These are phyloP conservation scores for Cenchrus fungigraminus DNA, from an alignment of 176 grass and related monocot species.

Conservation along the genomic window DNA sequence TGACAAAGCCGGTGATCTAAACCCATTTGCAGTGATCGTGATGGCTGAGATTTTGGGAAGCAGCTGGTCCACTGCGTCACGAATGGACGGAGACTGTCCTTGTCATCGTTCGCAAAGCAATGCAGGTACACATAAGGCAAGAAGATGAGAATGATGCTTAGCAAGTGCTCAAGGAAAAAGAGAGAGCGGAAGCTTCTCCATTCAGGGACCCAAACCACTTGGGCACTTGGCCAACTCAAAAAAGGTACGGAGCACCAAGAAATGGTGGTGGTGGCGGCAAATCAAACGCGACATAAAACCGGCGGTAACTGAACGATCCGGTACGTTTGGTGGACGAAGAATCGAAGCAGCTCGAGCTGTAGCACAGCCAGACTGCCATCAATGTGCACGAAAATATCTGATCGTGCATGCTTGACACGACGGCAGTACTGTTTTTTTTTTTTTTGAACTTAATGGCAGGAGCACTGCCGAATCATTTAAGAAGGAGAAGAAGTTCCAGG, in stretches of 20 bases:
- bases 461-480: no score
- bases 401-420: conserved; percentile 18
- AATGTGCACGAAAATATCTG: background rate
- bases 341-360: background rate
- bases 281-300: background rate
- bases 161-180: background rate
- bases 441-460: no score
- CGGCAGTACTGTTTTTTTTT: no score
- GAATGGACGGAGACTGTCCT: conserved; percentile 21
- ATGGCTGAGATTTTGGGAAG: no score
- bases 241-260: background rate
- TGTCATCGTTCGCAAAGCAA: background rate
- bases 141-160: background rate
- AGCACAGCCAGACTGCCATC: background rate
- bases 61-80: background rate
- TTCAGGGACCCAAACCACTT: background rate
- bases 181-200: background rate
- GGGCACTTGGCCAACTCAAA: background rate
- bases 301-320: background rate
- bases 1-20: conserved; percentile 10
- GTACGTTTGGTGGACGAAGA: conserved; percentile 30
- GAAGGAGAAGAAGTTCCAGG: no score
- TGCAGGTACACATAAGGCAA: background rate
- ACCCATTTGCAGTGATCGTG: background rate
- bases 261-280: conserved; percentile 15